phyloP scores from a whole-genome alignment of 345 rosid species.

The Brassica cretica region DNA sequence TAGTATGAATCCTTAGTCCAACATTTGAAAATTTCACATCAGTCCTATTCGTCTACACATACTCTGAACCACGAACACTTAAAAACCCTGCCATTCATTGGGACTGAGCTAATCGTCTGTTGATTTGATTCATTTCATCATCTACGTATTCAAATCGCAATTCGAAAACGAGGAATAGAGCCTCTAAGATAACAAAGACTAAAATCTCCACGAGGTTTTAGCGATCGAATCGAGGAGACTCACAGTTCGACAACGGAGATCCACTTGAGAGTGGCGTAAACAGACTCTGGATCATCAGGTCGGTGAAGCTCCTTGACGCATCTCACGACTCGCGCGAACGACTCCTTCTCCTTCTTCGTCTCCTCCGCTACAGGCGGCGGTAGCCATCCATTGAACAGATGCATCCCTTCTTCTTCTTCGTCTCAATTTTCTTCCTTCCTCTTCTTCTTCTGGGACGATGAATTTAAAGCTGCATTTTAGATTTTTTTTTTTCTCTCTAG shows the following conservation, averaged over 20 bases:
- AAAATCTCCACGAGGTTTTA: not conserved
- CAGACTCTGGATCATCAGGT: constrained; percentile 88
- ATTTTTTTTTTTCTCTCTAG: constrained; percentile 17
- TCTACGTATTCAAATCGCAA: constrained; percentile 13
- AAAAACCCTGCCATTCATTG: not conserved
- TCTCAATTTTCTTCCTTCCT: constrained; percentile 16
- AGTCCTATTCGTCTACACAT: not conserved
- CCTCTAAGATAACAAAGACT: not conserved
- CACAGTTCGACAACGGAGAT: constrained; percentile 90
- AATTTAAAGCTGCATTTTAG: constrained; percentile 33
- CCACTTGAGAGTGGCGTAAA: constrained; percentile 87
- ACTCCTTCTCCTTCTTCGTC: constrained; percentile 72
- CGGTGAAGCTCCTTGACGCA: constrained; percentile 62
- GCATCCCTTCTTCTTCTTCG: constrained; percentile 51
- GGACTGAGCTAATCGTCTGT: not conserved
- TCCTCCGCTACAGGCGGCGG: constrained; percentile 93
- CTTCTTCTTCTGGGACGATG: constrained; percentile 2
- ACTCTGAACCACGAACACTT: not conserved
- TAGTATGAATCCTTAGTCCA: not conserved
- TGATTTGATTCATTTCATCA: not conserved
- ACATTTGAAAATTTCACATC: constrained; percentile 1
- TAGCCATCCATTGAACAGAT: constrained; percentile 92
- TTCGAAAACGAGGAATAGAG: constrained; percentile 10
- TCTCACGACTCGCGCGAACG: constrained; percentile 68
- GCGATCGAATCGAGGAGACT: constrained; percentile 34